A percentile compares a stretch with the other conserved stretches of the same genome.
Evolutionary conservation across 768 basidiomycete species (phyloP).

Genomic region (Tricholoma flavovirens): DNA sequence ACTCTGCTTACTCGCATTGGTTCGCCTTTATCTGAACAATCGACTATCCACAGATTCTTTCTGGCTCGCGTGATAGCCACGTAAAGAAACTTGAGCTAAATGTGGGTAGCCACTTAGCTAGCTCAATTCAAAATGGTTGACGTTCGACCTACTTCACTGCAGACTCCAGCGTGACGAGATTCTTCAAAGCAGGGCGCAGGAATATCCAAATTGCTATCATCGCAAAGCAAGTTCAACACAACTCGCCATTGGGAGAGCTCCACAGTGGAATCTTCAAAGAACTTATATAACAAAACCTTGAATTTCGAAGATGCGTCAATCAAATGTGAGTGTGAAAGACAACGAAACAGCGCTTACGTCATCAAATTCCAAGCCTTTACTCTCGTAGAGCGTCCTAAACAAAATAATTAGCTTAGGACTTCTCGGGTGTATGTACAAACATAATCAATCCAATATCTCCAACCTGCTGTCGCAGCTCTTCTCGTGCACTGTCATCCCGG

Average conservation of each 20-base stretch:
- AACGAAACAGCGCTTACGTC: conserved; percentile 36
- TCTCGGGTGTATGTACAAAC: conserved; percentile 27
- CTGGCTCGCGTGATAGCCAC: conserved; percentile 68
- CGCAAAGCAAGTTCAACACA: conserved; percentile 26
- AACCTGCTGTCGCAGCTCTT: conserved; percentile 43
- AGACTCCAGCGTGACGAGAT: conserved; percentile 46
- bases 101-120: background rate
- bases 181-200: conserved; percentile 45
- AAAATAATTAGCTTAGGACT: background rate
- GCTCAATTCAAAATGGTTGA: background rate
- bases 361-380: conserved; percentile 64
- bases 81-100: conserved; percentile 60
- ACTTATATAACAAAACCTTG: conserved; percentile 70
- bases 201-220: conserved; percentile 3
- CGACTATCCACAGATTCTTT: conserved; percentile 66
- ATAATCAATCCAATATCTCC: conserved; percentile 57
- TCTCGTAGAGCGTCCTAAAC: conserved; percentile 50
- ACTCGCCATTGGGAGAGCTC: conserved; percentile 55
- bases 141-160: conserved; percentile 44
- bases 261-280: conserved; percentile 60
- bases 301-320: background rate
- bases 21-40: conserved; percentile 49
- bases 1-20: conserved; percentile 46
- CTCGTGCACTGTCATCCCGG: conserved; percentile 48
- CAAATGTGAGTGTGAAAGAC: background rate